Evolutionary conservation across 495 filamentous ascomycete species (phyloP).

Genomic region (Hypoxylon perforatum): DNA sequence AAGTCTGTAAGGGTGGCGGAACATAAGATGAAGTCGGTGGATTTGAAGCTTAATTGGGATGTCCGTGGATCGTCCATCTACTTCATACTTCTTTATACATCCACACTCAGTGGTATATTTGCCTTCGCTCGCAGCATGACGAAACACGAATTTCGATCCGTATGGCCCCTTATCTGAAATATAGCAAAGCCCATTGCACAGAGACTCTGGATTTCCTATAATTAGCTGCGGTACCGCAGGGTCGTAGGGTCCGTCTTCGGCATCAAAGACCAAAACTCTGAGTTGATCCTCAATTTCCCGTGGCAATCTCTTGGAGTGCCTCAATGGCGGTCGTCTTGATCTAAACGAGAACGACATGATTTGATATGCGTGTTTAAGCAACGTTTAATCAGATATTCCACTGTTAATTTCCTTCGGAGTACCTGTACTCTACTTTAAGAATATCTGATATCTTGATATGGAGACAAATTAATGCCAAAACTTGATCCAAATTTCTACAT

Average conservation of each 20-base stretch:
- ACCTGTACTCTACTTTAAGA: no score
- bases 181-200: constrained; percentile 21
- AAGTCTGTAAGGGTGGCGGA: not conserved
- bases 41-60: constrained; percentile 8
- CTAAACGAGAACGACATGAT: constrained; percentile 4
- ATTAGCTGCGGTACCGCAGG: constrained; percentile 23
- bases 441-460: no score
- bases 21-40: constrained; percentile 11
- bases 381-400: not conserved
- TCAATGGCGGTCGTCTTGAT: not conserved
- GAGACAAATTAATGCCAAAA: no score
- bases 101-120: constrained; percentile 3
- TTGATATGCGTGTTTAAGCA: not conserved
- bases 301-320: not conserved
- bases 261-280: constrained; percentile 8
- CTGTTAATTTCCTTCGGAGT: no score
- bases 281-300: constrained; percentile 16
- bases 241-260: not conserved
- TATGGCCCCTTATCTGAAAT: not conserved
- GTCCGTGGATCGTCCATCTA: not conserved
- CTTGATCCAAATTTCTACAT: no score
- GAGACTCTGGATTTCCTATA: constrained; percentile 9
- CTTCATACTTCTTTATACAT: constrained; percentile 8
- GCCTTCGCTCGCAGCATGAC: constrained; percentile 16
- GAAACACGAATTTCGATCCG: constrained; percentile 21